Conservation (phyloP, 345 rosid species). For the Psidium friedrichsthalianum region DNA sequence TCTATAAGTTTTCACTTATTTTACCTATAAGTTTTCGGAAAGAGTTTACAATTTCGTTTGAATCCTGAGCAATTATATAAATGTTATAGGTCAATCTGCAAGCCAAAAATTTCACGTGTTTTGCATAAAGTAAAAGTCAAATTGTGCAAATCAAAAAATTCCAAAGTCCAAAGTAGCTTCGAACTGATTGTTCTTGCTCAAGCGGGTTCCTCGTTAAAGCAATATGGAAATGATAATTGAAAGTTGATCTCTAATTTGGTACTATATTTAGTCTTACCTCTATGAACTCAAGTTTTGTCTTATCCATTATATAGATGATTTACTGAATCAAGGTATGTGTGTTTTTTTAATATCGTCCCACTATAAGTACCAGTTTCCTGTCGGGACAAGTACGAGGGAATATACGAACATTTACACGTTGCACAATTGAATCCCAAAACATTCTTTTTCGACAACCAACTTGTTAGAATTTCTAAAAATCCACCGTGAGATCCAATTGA, state of each 20-base stretch:
- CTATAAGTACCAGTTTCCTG: no score
- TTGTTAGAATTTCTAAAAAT: no score
- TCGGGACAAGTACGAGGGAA: no score
- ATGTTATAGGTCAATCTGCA: not conserved
- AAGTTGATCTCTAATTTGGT: not conserved
- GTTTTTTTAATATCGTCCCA: no score
- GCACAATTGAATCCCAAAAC: not conserved
- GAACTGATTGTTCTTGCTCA: not conserved
- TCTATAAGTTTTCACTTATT: not conserved
- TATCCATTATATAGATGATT: not conserved
- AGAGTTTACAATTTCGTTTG: not conserved
- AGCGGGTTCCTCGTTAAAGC: not conserved
- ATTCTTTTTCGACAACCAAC: not conserved
- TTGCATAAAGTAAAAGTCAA: not conserved
- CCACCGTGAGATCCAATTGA: no score
- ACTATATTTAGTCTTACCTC: not conserved
- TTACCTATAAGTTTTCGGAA: not conserved
- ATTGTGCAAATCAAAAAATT: not conserved
- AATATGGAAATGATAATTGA: not conserved
- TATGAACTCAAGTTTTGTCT: not conserved
- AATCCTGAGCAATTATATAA: not conserved
- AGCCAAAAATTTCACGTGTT: not conserved
- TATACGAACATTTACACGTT: not conserved
- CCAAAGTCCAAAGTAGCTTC: not conserved
- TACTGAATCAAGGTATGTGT: no score